Percentiles rank a stretch among this genome's conserved stretches.
Conservation (phyloP, 108 stramenopile genomes). For the Poteriospumella lacustris region DNA sequence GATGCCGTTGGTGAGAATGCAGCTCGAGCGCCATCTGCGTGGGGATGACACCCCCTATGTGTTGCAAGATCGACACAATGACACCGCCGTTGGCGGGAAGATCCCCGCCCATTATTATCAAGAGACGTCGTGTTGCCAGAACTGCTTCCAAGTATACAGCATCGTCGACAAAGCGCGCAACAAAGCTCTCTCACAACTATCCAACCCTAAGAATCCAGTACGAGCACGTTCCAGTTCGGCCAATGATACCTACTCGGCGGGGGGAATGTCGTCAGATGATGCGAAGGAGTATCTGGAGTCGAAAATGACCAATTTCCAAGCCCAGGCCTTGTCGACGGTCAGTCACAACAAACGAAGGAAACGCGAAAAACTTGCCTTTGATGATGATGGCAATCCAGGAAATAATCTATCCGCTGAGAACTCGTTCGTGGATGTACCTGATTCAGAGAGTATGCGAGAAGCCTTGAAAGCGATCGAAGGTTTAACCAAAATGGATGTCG, state of each 20-base stretch:
- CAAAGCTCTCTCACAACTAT: neutral
- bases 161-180: conserved; percentile 28
- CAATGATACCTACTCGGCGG: neutral
- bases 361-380: neutral
- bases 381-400: neutral
- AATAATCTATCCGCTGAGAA: conserved; percentile 9
- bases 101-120: conserved; percentile 35
- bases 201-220: neutral
- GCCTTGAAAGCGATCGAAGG: conserved; percentile 30
- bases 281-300: conserved; percentile 24
- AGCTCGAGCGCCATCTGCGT: neutral
- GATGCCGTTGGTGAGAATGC: neutral
- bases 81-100: conserved; percentile 5
- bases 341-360: neutral
- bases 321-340: too few species aligned
- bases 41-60: neutral
- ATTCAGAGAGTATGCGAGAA: neutral
- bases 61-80: neutral
- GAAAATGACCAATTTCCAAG: neutral
- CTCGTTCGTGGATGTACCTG: too few species aligned
- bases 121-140: conserved; percentile 21
- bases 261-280: neutral
- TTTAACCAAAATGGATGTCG: conserved; percentile 31
- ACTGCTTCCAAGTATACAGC: conserved; percentile 32
- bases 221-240: neutral